Evolutionary conservation across 495 filamentous ascomycete species (phyloP).

Genomic region (Neurospora tetraspora): DNA sequence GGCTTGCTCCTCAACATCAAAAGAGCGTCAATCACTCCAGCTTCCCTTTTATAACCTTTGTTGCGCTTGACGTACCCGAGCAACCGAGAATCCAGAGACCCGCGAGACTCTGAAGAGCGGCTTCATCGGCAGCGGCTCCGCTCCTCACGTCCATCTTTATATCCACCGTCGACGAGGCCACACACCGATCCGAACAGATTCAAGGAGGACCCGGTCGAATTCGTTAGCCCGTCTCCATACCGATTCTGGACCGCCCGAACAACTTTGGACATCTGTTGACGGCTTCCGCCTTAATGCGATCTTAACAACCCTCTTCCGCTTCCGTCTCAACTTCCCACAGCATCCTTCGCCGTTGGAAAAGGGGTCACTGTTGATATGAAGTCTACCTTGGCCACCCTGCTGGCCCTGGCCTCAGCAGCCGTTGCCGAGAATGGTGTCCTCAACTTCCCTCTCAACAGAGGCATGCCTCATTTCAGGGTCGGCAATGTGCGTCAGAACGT

Average conservation of each 20-base stretch:
- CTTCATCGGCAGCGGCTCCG: neutral
- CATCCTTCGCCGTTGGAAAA: neutral
- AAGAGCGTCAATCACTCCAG: neutral
- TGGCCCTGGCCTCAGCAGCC: slow-evolving; percentile 14
- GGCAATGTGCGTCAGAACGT: slow-evolving; percentile 8
- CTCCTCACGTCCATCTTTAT: neutral
- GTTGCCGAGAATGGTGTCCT: slow-evolving; percentile 18
- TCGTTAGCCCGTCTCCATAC: neutral
- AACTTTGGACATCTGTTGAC: neutral
- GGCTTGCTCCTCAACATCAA: neutral
- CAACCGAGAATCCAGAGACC: neutral
- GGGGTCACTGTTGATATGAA: slow-evolving; percentile 10
- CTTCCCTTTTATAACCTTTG: neutral
- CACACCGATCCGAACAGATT: neutral
- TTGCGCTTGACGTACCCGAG: neutral
- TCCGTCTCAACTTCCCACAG: neutral
- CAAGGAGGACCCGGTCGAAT: neutral
- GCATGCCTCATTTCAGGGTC: slow-evolving; percentile 9
- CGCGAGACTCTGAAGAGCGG: neutral
- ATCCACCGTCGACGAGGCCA: neutral
- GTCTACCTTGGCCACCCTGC: neutral
- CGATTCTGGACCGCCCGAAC: neutral
- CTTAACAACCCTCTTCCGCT: neutral
- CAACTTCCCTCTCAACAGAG: slow-evolving; percentile 17
- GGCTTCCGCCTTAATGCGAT: neutral